Evolutionary conservation across 805 yeast genomes (phyloP), one percentile per base, ranked within the genome.

Genomic region (Henningerozyma blattae): DNA sequence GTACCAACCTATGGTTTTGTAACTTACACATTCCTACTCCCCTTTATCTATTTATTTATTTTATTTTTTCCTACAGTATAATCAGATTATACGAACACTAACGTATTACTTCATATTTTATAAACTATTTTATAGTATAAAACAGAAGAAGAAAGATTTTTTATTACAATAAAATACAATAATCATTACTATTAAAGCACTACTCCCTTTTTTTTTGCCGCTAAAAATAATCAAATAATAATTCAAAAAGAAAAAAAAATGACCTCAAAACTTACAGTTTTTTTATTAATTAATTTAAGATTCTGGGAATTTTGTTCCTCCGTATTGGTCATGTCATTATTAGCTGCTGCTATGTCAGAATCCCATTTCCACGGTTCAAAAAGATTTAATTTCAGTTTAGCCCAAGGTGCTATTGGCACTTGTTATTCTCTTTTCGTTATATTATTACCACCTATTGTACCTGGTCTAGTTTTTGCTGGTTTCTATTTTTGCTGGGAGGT

Each of bases 311-410:
- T 55, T 16, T 40, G 47, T 7, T 44, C 48, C 20, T 46, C 54
- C 6, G 45, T 46, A 14, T 30, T 59, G 13, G 48, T 58, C 0
- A 42, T 60, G 36, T 59, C 57, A 0, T 35, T 54, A 13, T 45
- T 59, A 1, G 41, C 52, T 5, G 39, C 35, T 27, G 50, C 60
- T 3, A 30, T 54, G 27, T 33, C 37, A 20, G 42, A 37, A 19
- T 52, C 47, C 34, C 44, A 36, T 17, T 34, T 36, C 24, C 44
- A 45, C 24, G 56, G 59, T 17, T 39, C 48, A 14, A 49, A 52
- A 26, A 50, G 41, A 34, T 53, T 54, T 42, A 52, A 63, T 35
- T 52, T 47, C 37, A 45, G 54, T 17, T 33, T 53, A 15, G 49
- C 62, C 18, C 45, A 49, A 18, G 55, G 58, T 34, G 43, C 46